Conservation (phyloP, 73 alveolate species). For the Paramecium sonneborni region DNA sequence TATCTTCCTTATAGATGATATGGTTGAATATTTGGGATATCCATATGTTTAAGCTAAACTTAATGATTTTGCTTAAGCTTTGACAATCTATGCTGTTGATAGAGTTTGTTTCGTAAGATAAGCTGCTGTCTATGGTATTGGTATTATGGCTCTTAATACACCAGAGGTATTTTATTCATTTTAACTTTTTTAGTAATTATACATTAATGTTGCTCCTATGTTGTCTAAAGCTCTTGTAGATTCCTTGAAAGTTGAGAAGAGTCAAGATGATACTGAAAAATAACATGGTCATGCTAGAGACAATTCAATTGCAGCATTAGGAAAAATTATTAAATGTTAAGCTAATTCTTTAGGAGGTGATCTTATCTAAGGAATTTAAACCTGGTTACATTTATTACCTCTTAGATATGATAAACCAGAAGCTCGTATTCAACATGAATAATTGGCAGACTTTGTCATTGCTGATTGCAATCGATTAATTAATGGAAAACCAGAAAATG, state of each 20-base stretch:
- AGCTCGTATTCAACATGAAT: conserved; percentile 71
- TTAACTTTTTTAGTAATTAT: not conserved
- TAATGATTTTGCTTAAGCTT: conserved; percentile 74
- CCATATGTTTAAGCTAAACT: conserved; percentile 75
- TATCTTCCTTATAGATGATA: conserved; percentile 93
- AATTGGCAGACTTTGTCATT: conserved; percentile 67
- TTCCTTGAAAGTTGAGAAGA: conserved; percentile 69
- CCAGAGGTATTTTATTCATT: conserved; percentile 44
- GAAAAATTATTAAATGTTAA: conserved; percentile 77
- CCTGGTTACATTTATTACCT: conserved; percentile 74
- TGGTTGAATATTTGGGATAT: conserved; percentile 94
- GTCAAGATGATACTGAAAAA: conserved; percentile 65
- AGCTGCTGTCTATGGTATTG: conserved; percentile 98
- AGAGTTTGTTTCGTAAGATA: conserved; percentile 86
- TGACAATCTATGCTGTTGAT: conserved; percentile 75
- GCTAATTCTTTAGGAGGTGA: conserved; percentile 56
- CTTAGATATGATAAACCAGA: conserved; percentile 77
- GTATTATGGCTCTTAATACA: conserved; percentile 78
- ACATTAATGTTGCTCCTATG: conserved; percentile 55
- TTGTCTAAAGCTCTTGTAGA: conserved; percentile 61
- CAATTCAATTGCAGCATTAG: conserved; percentile 86
- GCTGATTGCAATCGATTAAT: conserved; percentile 9
- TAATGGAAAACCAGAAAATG: conserved; percentile 38
- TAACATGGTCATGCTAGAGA: conserved; percentile 85
- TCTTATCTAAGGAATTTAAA: conserved; percentile 44